Conservation (phyloP, 2,329 filamentous ascomycete genomes). For the Diaporthe velutina region DNA sequence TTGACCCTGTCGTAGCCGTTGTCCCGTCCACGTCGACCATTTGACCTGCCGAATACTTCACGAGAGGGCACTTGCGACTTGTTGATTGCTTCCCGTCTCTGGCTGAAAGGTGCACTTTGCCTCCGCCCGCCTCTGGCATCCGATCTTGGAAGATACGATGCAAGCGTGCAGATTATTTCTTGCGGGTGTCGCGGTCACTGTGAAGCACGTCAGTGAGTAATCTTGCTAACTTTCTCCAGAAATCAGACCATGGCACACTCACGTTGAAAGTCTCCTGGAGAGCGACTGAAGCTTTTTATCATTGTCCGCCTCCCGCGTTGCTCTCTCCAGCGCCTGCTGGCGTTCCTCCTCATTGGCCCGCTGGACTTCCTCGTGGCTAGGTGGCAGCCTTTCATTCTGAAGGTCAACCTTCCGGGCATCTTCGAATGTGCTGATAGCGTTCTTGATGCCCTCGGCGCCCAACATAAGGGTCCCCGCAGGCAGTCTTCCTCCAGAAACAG, state of each 20-base stretch:
- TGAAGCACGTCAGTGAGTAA: neutral
- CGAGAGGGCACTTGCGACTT: neutral
- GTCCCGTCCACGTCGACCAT: constrained; percentile 26
- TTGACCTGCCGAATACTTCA: constrained; percentile 3
- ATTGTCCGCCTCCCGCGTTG: constrained; percentile 89
- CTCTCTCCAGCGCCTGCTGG: constrained; percentile 86
- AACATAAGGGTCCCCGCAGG: constrained; percentile 98
- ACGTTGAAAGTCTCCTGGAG: constrained; percentile 96
- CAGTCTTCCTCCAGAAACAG: constrained; percentile 89
- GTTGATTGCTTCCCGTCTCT: constrained; percentile 24
- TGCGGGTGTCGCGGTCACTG: constrained; percentile 39
- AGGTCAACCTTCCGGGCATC: constrained; percentile 97
- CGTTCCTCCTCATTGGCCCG: constrained; percentile 86
- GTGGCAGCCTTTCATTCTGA: constrained; percentile 95
- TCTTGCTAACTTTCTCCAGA: too few relatives aligned
- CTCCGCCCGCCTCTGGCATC: constrained; percentile 9
- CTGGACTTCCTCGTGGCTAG: constrained; percentile 90
- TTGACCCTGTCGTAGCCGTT: constrained; percentile 24
- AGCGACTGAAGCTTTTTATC: constrained; percentile 89
- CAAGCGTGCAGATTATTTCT: constrained; percentile 26
- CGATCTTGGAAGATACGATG: neutral
- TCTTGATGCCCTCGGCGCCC: constrained; percentile 95
- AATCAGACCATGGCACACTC: constrained; percentile 58
- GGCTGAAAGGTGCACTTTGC: neutral
- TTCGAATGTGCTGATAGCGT: constrained; percentile 96